These are phyloP conservation scores for Excoecaria cochinchinensis DNA, from an alignment of 345 rosid genomes.

Conservation along the genomic window DNA sequence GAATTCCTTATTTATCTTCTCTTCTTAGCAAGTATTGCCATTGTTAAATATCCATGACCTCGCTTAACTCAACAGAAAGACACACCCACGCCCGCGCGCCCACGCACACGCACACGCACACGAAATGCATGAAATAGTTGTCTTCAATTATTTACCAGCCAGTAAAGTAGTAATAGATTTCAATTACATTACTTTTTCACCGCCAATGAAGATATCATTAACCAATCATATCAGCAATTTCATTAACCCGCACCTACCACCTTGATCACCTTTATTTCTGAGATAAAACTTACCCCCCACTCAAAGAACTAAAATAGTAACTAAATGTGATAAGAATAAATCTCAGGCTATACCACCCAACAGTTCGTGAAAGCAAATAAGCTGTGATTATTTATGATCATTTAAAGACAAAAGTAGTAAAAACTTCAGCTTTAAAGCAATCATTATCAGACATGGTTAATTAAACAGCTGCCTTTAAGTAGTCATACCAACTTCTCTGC, in stretches of 20 bases:
- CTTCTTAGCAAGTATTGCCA: background rate
- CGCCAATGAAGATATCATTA: no score
- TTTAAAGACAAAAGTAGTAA: background rate
- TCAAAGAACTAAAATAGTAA: background rate
- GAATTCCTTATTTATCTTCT: background rate
- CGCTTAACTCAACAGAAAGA: no score
- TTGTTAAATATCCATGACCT: background rate
- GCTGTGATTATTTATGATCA: background rate
- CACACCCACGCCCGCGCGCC: no score
- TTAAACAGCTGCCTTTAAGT: background rate
- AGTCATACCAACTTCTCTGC: slow-evolving; percentile 65
- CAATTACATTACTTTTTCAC: background rate
- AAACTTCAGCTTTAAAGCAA: background rate
- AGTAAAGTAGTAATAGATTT: background rate
- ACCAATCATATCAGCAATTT: background rate
- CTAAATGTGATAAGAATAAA: background rate
- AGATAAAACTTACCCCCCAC: background rate
- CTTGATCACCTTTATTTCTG: background rate
- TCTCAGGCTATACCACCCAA: background rate
- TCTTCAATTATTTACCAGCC: background rate
- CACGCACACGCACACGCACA: no score
- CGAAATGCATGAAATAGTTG: background rate
- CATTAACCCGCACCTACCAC: background rate
- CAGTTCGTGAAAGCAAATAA: background rate
- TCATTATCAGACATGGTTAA: background rate